Base-by-base conservation (phyloP, 441 rosid species). In the Erysimum cheiri region DNA sequence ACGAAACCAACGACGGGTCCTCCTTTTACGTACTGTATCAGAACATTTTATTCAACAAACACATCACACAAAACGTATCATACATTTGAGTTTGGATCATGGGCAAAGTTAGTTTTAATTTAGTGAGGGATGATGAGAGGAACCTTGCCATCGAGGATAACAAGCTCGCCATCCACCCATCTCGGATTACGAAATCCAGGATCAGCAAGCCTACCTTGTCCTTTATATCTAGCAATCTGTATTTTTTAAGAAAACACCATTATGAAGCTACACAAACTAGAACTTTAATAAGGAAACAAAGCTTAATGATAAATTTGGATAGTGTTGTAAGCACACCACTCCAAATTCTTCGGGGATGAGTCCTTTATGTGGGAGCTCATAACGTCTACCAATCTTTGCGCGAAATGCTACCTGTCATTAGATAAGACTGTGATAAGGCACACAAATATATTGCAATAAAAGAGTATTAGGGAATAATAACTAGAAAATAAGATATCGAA, bases 81-180 rank as follows among this genome's bases (percentile, higher is more conserved):
- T 6, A 26, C 46, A 28, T 53, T 17, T 46, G 15, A 47, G 48
- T 62, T 69, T 29, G 6, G 31, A 37, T 54, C 52, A 68, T 67
- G 22, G 29, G 19, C 31, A n/a, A 66, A 61, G 50, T 43, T 56
- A 7, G 65, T 56, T 56, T 64, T 26, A 26, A 60, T 43, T 49
- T 59, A 52, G 31, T 32, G 37, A 52, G 58, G 52, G 59, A 67
- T 41, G 37, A 60, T 41, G 61, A 26, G 58, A 53, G 10, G 47
- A 63, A 94, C 99, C 99, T 94, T 94, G 74, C 99, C 97, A 59
- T 92, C 98, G 37, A 94, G 91, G 82, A 94, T 85, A 71, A 94
- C 93, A 75, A 94, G 93, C 86, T 94, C 98, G 32, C 99, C 99
- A 48, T 94, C 98, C 77, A 94, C 99, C 99, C 99, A 94, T 80